Evolutionary conservation across 2,329 filamentous ascomycete genomes (phyloP).

Genomic region (Beauveria australis): DNA sequence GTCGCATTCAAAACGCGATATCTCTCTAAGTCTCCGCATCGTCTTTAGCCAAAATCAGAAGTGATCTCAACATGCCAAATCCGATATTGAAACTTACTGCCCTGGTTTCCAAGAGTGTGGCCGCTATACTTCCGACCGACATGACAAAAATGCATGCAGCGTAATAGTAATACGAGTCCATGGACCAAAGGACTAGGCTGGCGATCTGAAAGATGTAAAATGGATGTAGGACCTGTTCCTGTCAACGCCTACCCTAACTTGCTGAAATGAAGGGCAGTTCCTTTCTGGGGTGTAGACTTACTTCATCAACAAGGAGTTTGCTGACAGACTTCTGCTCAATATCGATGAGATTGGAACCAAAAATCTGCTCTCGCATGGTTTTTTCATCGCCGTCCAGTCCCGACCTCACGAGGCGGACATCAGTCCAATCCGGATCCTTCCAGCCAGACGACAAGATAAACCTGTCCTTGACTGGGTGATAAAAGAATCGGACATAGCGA

Average conservation of each 20-base stretch:
- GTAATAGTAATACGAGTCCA: conserved; percentile 98
- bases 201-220: conserved; percentile 98
- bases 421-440: conserved; percentile 88
- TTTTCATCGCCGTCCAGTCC: conserved; percentile 88
- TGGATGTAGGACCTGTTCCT: conserved; percentile 73
- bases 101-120: conserved; percentile 83
- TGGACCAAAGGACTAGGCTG: conserved; percentile 86
- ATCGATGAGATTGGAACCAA: conserved; percentile 84
- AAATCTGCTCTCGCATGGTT: conserved; percentile 72
- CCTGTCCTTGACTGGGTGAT: conserved; percentile 80
- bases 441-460: conserved; percentile 82
- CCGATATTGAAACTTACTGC: conserved; percentile 45
- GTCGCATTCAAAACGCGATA: conserved; percentile 92
- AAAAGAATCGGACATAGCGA: conserved; percentile 88
- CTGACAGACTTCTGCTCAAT: conserved; percentile 81
- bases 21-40: conserved; percentile 82
- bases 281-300: conserved; percentile 24
- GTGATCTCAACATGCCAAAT: background rate
- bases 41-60: conserved; percentile 42
- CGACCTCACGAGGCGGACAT: conserved; percentile 62
- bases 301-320: conserved; percentile 83
- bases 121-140: conserved; percentile 82
- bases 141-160: conserved; percentile 91
- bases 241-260: background rate
- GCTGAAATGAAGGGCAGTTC: background rate